Percentiles rank a stretch among this genome's conserved stretches.
These are phyloP conservation scores for Fraxinus americana DNA, from an alignment of 257 asterid species.

Conservation along the genomic window DNA sequence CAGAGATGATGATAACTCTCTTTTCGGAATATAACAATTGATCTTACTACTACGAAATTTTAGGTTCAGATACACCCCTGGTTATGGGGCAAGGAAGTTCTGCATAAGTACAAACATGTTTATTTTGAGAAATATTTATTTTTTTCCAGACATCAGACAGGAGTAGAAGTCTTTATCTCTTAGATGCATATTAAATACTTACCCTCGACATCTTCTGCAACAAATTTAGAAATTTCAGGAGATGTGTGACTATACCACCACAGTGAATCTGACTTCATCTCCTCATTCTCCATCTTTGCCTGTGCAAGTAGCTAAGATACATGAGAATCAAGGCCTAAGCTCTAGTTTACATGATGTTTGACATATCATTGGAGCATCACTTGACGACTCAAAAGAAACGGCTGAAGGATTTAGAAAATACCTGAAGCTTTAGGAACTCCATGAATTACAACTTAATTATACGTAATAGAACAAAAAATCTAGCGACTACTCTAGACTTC, in stretches of 20 bases:
- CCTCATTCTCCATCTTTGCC: constrained; percentile 49
- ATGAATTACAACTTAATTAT: neutral
- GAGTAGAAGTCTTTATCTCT: neutral
- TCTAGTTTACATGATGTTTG: neutral
- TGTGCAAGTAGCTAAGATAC: constrained; percentile 7
- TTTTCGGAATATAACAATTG: neutral
- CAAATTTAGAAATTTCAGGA: constrained; percentile 40
- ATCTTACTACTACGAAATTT: neutral
- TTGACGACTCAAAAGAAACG: constrained; percentile 1
- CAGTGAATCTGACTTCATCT: constrained; percentile 27
- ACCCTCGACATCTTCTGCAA: constrained; percentile 62
- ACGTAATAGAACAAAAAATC: neutral
- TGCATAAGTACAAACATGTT: neutral
- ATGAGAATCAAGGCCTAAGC: neutral
- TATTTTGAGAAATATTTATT: neutral
- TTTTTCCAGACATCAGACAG: neutral
- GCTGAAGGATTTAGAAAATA: neutral
- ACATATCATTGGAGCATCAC: neutral
- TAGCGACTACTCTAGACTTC: neutral
- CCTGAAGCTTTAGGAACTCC: neutral
- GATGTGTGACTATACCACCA: constrained; percentile 27
- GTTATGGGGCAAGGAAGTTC: neutral
- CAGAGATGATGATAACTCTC: neutral
- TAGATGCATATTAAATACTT: constrained; percentile 10
- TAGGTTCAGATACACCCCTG: neutral